A percentile compares a stretch with the other conserved stretches of the same genome.
Evolutionary conservation across 2,329 filamentous ascomycete genomes (phyloP).

Genomic region (Podosphaera fusca): DNA sequence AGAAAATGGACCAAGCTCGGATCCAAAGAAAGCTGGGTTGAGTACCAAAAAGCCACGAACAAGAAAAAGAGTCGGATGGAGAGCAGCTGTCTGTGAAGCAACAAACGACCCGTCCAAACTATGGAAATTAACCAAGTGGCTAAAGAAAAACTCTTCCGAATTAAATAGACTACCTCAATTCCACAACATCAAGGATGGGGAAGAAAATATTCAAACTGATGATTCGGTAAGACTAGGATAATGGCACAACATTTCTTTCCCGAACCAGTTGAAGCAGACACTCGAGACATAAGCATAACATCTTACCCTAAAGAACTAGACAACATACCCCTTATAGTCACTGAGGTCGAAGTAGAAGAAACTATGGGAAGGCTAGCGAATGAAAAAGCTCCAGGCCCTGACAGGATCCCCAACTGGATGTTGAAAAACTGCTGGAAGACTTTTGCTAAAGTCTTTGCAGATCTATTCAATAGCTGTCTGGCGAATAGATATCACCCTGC

Average conservation of each 20-base stretch:
- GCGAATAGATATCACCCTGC: too few species aligned
- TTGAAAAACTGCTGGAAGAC: background rate
- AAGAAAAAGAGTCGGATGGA: background rate
- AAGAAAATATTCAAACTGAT: too few species aligned
- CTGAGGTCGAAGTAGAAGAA: background rate
- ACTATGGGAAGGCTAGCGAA: background rate
- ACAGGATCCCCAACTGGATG: too few species aligned
- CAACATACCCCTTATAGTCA: background rate
- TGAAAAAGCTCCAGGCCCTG: too few species aligned
- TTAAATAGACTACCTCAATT: too few species aligned
- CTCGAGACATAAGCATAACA: background rate
- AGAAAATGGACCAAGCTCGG: background rate
- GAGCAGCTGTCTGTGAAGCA: background rate
- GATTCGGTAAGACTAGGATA: too few species aligned
- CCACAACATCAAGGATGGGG: too few species aligned
- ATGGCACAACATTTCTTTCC: too few species aligned
- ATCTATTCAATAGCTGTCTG: background rate
- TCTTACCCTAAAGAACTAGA: background rate
- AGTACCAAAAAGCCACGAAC: background rate
- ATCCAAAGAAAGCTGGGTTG: background rate
- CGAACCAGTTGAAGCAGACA: too few species aligned
- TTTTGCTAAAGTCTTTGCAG: background rate
- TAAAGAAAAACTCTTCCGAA: background rate
- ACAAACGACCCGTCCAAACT: background rate
- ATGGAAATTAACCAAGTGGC: background rate